Evolutionary conservation across 1,284 basidiomycete species (phyloP), one percentile per base, ranked within the genome.

Genomic region (Puccinia coronata): DNA sequence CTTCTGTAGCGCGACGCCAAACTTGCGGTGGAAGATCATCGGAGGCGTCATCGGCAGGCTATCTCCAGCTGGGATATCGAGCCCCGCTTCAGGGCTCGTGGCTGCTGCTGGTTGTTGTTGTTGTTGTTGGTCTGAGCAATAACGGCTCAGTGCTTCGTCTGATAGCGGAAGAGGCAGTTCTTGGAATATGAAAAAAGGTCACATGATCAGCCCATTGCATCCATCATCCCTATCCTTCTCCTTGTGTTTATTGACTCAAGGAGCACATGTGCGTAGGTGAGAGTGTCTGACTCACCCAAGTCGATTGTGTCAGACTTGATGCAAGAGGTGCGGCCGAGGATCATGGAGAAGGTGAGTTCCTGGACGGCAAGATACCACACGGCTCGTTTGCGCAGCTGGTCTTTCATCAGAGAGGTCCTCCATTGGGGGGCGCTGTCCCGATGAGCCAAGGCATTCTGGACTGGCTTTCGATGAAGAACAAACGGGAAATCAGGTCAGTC

Each of bases 361-460:
- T 36, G 34, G 11, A 39, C n/a, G 36, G 55, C 61, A 9, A 79
- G 65, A 57, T 49, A 70, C 76, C 76, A 79, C 9, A 79, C 61
- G 8, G 76, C 76, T 12, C 65, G 63, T 59, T 79, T 79, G 0
- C 76, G 39, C 4, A 79, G 49, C 55, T 79, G 76, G 57, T 79
- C 76, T 70, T 57, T 79, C 76, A 79, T 71, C 6, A 79, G n/a
- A 5, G 76, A 57, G 31, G 76, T 57, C 14, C 55, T 67, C 76
- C 76, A 79, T 79, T 67, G 76, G 28, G 65, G 63, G 23, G 49
- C 49, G 34, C 49, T 61, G 28, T 53, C 53, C 0, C 20, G 63
- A 55, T 79, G 65, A 39, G 63, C 65, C 8, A 36, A 61, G 11
- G 47, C 76, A 43, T 67, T 65, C 23, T 53, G 47, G 43, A 65